A percentile compares a stretch with the other conserved stretches of the same genome.
Conservation (phyloP, 2,329 filamentous ascomycete genomes). For the Aspergillus sclerotialis region DNA sequence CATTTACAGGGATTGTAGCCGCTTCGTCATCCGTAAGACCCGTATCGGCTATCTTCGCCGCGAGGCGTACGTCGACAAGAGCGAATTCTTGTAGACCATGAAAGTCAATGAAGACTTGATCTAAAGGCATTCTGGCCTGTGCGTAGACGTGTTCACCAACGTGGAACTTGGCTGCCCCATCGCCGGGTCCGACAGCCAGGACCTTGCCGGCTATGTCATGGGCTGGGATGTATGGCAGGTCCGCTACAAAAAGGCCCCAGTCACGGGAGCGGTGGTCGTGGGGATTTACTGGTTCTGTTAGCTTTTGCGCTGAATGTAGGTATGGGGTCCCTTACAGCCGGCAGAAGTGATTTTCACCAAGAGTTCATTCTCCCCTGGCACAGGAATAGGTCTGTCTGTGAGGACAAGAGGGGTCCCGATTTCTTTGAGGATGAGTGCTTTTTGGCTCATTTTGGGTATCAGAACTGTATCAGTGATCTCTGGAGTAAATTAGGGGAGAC, state of each 20-base stretch:
- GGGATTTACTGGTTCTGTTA: conserved; percentile 7
- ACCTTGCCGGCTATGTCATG: conserved; percentile 30
- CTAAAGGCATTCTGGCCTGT: conserved; percentile 10
- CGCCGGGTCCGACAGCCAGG: conserved; percentile 16
- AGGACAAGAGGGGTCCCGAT: conserved; percentile 14
- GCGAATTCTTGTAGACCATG: conserved; percentile 33
- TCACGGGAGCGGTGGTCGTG: conserved; percentile 35
- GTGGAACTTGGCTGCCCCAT: conserved; percentile 13
- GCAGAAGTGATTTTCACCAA: conserved; percentile 30
- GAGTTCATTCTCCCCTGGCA: conserved; percentile 26
- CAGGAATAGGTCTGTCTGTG: conserved; percentile 17
- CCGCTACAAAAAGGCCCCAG: conserved; percentile 25
- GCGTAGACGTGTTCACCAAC: conserved; percentile 27
- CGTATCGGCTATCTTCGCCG: conserved; percentile 25
- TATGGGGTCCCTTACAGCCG: not conserved
- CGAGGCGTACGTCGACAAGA: conserved; percentile 20
- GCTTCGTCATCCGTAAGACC: conserved; percentile 27
- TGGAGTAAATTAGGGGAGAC: too few relatives aligned
- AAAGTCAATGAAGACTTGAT: conserved; percentile 3
- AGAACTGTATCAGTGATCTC: too few relatives aligned
- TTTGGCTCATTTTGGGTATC: conserved; percentile 12
- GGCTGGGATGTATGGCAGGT: conserved; percentile 24
- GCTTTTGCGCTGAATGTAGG: not conserved
- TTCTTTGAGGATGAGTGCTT: conserved; percentile 17
- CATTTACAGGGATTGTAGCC: conserved; percentile 30